phyloP scores from a whole-genome alignment of 208 protist species.

The Porcisia hertigi region DNA sequence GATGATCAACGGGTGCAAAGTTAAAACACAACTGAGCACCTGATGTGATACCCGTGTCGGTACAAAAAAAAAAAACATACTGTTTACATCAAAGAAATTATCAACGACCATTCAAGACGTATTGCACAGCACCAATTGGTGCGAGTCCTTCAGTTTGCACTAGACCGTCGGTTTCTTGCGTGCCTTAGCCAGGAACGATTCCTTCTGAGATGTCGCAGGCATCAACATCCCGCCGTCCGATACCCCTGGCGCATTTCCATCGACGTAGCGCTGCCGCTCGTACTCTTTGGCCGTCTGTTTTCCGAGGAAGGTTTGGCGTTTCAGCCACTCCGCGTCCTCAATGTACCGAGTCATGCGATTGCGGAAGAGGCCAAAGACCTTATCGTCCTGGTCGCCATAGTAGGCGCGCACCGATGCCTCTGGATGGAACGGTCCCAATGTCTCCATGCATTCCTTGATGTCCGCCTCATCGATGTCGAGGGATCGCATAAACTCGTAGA shows the following conservation, averaged over 20 bases:
- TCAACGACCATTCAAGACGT: too few species aligned
- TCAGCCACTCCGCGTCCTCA: constrained; percentile 50
- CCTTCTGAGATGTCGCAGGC: constrained; percentile 16
- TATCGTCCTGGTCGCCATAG: constrained; percentile 61
- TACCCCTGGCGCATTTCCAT: constrained; percentile 5
- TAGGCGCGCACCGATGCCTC: constrained; percentile 44
- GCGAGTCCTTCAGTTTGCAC: neutral
- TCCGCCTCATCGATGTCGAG: constrained; percentile 48
- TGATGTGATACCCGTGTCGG: too few species aligned
- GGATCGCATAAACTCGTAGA: constrained; percentile 39
- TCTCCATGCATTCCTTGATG: constrained; percentile 36
- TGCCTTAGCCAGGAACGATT: constrained; percentile 12
- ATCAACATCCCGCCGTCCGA: neutral
- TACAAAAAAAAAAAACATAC: too few species aligned
- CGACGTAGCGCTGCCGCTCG: constrained; percentile 30
- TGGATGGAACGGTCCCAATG: constrained; percentile 34
- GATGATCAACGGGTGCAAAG: too few species aligned
- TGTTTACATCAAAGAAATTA: too few species aligned
- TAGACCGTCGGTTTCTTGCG: neutral
- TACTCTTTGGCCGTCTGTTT: constrained; percentile 30
- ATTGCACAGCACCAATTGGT: too few species aligned
- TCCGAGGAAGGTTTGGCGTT: constrained; percentile 33
- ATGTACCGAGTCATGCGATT: constrained; percentile 33
- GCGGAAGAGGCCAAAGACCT: constrained; percentile 45
- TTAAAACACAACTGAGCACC: too few species aligned